Percentiles rank a stretch among this genome's conserved stretches.
phyloP scores from a whole-genome alignment of 805 yeast genomes.

The Candida sakaeoensis region DNA sequence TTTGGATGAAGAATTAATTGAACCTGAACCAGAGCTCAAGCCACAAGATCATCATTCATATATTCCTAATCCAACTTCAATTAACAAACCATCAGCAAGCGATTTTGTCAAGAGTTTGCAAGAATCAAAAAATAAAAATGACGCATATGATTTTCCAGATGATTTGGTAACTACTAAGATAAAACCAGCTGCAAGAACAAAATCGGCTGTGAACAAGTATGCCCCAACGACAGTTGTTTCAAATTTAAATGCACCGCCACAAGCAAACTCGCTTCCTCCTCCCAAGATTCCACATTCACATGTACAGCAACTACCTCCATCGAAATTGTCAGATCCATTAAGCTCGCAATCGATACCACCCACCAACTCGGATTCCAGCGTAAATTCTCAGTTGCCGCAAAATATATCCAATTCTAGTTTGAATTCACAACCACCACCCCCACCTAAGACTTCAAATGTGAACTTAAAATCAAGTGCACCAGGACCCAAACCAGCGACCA shows the following conservation, averaged over 20 bases:
- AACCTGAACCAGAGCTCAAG: conserved; percentile 7
- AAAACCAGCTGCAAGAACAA: conserved; percentile 35
- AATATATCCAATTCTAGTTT: neutral
- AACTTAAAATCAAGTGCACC: neutral
- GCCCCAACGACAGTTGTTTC: conserved; percentile 10
- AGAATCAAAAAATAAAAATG: conserved; percentile 57
- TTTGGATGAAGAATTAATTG: conserved; percentile 23
- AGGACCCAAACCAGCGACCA: conserved; percentile 1
- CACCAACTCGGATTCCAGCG: too few species aligned
- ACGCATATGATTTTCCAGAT: conserved; percentile 73
- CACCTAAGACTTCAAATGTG: neutral
- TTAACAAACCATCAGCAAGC: conserved; percentile 6
- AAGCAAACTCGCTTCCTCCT: too few species aligned
- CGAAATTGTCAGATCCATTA: too few species aligned
- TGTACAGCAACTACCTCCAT: too few species aligned
- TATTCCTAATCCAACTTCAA: conserved; percentile 7
- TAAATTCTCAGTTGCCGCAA: too few species aligned
- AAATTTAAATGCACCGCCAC: neutral
- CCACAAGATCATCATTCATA: conserved; percentile 1
- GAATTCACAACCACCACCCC: neutral
- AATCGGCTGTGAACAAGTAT: conserved; percentile 21
- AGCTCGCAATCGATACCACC: too few species aligned
- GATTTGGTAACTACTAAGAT: conserved; percentile 43
- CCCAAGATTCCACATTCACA: neutral
- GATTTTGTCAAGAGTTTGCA: conserved; percentile 28